Percentiles rank a stretch among this genome's conserved stretches.
Evolutionary conservation across 2,329 filamentous ascomycete species (phyloP).

Genomic region (Diplocarpon mali): DNA sequence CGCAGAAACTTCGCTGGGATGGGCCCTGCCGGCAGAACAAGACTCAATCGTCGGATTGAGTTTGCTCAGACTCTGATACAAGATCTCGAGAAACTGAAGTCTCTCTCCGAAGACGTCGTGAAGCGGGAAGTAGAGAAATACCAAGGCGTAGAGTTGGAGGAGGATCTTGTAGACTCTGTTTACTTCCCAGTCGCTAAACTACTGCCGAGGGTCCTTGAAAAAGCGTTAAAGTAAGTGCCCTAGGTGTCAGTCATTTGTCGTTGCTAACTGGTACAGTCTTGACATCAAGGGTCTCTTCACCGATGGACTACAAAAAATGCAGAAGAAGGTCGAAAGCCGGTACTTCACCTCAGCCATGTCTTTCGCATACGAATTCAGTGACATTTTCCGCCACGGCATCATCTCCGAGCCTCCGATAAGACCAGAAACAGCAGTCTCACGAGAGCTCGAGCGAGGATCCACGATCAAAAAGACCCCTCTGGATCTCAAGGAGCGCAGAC

Average conservation of each 20-base stretch:
- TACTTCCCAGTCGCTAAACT: slow-evolving; percentile 82
- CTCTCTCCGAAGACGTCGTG: slow-evolving; percentile 59
- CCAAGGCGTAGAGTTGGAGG: slow-evolving; percentile 63
- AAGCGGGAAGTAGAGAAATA: slow-evolving; percentile 69
- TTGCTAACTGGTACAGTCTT: slow-evolving; percentile 41
- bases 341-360: slow-evolving; percentile 46
- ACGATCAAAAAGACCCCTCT: slow-evolving; percentile 31
- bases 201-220: slow-evolving; percentile 67
- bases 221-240: slow-evolving; percentile 63
- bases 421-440: slow-evolving; percentile 14
- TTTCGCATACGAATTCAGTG: slow-evolving; percentile 46
- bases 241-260: background rate
- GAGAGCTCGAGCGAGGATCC: slow-evolving; percentile 27
- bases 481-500: slow-evolving; percentile 72
- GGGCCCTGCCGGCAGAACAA: slow-evolving; percentile 70
- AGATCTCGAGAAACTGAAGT: slow-evolving; percentile 67
- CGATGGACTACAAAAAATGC: slow-evolving; percentile 38
- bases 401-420: slow-evolving; percentile 13
- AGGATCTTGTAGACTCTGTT: slow-evolving; percentile 71
- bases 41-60: slow-evolving; percentile 72
- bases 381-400: slow-evolving; percentile 42
- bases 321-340: slow-evolving; percentile 39
- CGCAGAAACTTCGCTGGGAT: slow-evolving; percentile 91
- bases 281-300: slow-evolving; percentile 51
- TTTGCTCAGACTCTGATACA: slow-evolving; percentile 68